Conservation (phyloP, 2,329 filamentous ascomycete species). For the Diaporthe ampelina region DNA sequence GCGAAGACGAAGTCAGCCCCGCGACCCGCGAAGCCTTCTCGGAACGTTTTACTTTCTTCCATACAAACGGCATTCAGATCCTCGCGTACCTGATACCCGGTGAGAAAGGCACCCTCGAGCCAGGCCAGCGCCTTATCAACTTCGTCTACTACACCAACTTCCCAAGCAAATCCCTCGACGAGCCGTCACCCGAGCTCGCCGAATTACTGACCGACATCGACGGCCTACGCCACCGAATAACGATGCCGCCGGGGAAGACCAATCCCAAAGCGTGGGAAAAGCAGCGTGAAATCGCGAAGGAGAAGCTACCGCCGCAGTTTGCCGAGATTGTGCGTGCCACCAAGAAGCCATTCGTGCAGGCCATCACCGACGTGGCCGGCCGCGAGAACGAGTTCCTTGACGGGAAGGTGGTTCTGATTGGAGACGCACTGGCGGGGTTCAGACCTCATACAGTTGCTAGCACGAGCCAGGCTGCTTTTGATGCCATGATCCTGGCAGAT, state of each 20-base stretch:
- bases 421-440: conserved; percentile 60
- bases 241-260: conserved; percentile 54
- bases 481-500: conserved; percentile 49
- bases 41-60: conserved; percentile 57
- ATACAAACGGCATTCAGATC: conserved; percentile 55
- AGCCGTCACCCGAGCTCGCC: conserved; percentile 49
- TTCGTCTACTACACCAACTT: conserved; percentile 62
- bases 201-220: conserved; percentile 53
- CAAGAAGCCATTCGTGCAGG: conserved; percentile 56
- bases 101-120: conserved; percentile 53
- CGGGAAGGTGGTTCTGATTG: conserved; percentile 57
- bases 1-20: conserved; percentile 54
- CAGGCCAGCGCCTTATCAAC: conserved; percentile 57
- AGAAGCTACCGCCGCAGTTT: conserved; percentile 55
- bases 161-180: conserved; percentile 42
- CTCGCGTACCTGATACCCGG: conserved; percentile 59
- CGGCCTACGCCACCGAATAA: conserved; percentile 51
- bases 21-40: conserved; percentile 51
- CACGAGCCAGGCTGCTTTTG: conserved; percentile 53
- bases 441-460: conserved; percentile 60
- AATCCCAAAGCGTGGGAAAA: conserved; percentile 51
- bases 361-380: conserved; percentile 56
- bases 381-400: conserved; percentile 52
- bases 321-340: conserved; percentile 57
- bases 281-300: conserved; percentile 50